phyloP scores from a whole-genome alignment of 2,329 filamentous ascomycete genomes.

The Talaromyces sp. region DNA sequence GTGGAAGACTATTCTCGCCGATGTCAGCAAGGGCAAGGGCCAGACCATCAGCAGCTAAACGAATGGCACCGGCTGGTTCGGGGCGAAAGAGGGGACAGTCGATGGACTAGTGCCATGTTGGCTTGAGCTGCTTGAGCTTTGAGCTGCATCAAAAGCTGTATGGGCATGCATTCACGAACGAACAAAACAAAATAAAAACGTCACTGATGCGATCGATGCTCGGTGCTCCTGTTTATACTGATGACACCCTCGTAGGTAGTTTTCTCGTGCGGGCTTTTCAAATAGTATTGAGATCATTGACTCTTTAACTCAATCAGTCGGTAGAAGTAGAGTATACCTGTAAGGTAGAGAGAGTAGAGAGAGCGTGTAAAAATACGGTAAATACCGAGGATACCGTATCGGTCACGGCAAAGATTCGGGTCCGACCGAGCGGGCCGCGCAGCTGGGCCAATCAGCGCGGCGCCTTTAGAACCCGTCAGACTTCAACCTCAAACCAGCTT shows the following conservation, averaged over 20 bases:
- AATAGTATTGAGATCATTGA: background rate
- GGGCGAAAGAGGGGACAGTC: slow-evolving; percentile 12
- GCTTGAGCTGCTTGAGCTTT: background rate
- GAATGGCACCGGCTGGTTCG: slow-evolving; percentile 29
- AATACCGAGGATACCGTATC: background rate
- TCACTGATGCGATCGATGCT: background rate
- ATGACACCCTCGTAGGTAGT: background rate
- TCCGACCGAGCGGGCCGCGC: slow-evolving; percentile 6
- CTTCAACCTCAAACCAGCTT: slow-evolving; percentile 37
- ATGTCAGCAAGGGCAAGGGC: slow-evolving; percentile 39
- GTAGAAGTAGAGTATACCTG: background rate
- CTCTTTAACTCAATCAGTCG: background rate
- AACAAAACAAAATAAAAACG: background rate
- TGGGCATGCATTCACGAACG: background rate
- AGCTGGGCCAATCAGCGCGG: slow-evolving; percentile 27
- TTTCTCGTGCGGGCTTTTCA: background rate
- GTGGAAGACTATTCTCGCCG: slow-evolving; percentile 35
- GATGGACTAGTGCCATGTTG: background rate
- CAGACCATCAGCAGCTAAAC: slow-evolving; percentile 25
- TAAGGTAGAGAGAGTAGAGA: background rate
- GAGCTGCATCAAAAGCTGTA: background rate
- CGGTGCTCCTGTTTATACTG: background rate
- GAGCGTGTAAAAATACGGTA: background rate
- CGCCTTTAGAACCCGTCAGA: slow-evolving; percentile 23
- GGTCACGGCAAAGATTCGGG: slow-evolving; percentile 11